Evolutionary conservation across 441 rosid species (phyloP), one percentile per base, ranked within the genome.

Genomic region (Melastoma candidum): DNA sequence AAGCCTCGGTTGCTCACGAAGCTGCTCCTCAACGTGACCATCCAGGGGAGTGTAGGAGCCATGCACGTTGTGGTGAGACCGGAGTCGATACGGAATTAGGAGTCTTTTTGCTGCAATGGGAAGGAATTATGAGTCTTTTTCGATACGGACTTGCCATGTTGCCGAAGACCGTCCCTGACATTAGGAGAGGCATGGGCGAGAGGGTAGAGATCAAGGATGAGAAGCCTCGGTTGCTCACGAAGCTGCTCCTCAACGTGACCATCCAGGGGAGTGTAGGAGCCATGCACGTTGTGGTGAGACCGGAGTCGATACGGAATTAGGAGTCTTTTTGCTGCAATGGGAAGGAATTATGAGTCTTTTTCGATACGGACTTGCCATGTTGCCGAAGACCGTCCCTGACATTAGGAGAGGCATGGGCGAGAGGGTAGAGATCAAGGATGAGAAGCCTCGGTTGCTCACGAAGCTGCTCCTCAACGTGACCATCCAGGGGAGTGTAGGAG

Each of bases 161-260:
- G 11, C 63, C 63, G 17, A 26, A 39, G 50, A 59, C 63, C 44
- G 56, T 32, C 29, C 56, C 63, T 2, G 56, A 59, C 12, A 26
- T 59, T 10, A 12, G 9, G n/a, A 12, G 44, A 3, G 50, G 11
- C 17, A 44, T 7, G 48, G 13, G 9, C 22, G 22, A 24, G 13
- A 10, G 7, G 24, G 13, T 57, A 26, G 49, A 2, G 27, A 12
- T 27, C 6, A 14, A 26, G 2, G 11, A 14, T 36, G 41, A 26
- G 54, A 36, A 36, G 54, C 26, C 39, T 36, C 54, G 17, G 43
- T 43, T 36, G 10, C 13, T 50, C 39, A 50, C 54, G 11, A 50
- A 50, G 54, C 54, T 50, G 43, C 43, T 50, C 39, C 13, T 50
- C 39, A 50, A 50, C 54, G 54, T 50, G 43, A 50, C 54, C 39